phyloP scores from a whole-genome alignment of 2,329 filamentous ascomycete species.

The Cordyceps militaris region DNA sequence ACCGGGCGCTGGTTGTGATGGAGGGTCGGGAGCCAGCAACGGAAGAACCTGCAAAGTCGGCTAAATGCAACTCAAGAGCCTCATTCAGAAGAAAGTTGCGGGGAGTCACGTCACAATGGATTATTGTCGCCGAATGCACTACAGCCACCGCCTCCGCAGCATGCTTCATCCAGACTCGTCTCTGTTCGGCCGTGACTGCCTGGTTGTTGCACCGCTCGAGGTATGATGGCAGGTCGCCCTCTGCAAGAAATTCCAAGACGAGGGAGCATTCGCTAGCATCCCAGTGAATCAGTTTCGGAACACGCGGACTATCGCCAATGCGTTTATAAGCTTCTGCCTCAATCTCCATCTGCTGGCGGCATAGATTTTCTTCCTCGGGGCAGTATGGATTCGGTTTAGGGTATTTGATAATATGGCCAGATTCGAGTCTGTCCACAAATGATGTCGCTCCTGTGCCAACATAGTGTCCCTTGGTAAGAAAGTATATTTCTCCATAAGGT shows the following conservation, averaged over 20 bases:
- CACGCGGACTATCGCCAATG: constrained; percentile 17
- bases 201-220: constrained; percentile 4
- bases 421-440: constrained; percentile 18
- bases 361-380: background rate
- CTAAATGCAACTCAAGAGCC: constrained; percentile 28
- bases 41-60: constrained; percentile 30
- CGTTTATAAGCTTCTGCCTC: constrained; percentile 22
- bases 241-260: constrained; percentile 22
- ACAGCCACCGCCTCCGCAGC: constrained; percentile 26
- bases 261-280: constrained; percentile 19
- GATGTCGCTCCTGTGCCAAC: constrained; percentile 16
- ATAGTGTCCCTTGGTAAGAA: constrained; percentile 17
- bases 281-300: constrained; percentile 19
- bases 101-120: constrained; percentile 34
- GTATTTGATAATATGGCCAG: constrained; percentile 19
- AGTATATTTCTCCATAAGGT: constrained; percentile 18
- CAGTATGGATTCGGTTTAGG: constrained; percentile 19
- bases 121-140: constrained; percentile 28
- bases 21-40: constrained; percentile 20
- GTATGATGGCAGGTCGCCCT: too few relatives aligned
- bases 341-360: constrained; percentile 16
- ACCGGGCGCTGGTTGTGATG: constrained; percentile 19
- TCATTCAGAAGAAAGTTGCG: constrained; percentile 32
- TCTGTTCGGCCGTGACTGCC: background rate
- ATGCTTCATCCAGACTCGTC: constrained; percentile 24